Conservation (phyloP, 257 asterid genomes). For the Solanum paucissectum region DNA sequence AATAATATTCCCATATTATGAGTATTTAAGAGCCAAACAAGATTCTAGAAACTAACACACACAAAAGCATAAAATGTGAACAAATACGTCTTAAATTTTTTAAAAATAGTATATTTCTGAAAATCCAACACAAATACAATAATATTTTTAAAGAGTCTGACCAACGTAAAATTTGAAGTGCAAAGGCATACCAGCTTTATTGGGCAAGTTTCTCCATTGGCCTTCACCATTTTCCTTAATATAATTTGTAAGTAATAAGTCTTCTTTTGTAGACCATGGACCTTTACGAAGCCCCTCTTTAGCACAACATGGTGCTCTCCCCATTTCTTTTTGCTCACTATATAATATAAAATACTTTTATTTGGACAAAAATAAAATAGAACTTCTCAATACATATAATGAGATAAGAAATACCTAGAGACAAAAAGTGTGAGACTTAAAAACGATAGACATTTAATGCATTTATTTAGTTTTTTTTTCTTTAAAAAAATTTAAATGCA, state of each 20-base stretch:
- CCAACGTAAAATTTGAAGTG: neutral
- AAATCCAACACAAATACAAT: neutral
- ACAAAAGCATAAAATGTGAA: neutral
- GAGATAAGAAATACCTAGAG: neutral
- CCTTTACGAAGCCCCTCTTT: slow-evolving; percentile 14
- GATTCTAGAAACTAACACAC: neutral
- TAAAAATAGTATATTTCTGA: neutral
- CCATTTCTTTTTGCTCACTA: slow-evolving; percentile 3
- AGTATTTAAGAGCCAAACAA: neutral
- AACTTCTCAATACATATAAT: too few relatives aligned
- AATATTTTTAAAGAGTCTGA: neutral
- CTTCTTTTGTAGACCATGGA: slow-evolving; percentile 17
- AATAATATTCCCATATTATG: neutral
- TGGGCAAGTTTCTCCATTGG: slow-evolving; percentile 16
- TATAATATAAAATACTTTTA: neutral
- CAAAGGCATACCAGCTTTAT: slow-evolving; percentile 15
- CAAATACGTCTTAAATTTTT: rapidly evolving
- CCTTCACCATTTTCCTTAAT: slow-evolving; percentile 21
- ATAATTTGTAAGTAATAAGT: slow-evolving; percentile 5
- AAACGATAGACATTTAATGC: neutral
- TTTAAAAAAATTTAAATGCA: neutral
- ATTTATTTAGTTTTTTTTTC: neutral
- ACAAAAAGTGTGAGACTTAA: neutral
- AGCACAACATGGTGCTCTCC: slow-evolving; percentile 22
- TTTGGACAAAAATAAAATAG: neutral